phyloP scores from a whole-genome alignment of 2,329 filamentous ascomycete species.

The Hypoxylon sp. region DNA sequence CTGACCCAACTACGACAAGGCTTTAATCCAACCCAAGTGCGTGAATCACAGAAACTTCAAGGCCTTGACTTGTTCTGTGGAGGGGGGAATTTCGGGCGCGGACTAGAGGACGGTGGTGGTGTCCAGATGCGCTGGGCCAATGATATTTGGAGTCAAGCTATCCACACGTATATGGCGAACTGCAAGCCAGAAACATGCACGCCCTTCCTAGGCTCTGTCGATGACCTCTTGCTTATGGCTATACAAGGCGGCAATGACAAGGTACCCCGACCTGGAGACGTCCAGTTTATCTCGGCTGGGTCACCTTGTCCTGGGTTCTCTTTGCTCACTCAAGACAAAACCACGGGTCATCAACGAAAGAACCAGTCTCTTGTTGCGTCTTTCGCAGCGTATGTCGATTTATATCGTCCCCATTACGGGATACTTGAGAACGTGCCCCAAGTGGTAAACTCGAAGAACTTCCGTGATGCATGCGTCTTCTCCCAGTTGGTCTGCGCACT shows the following conservation, averaged over 20 bases:
- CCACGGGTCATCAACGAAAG: slow-evolving; percentile 67
- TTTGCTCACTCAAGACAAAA: slow-evolving; percentile 67
- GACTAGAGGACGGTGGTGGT: slow-evolving; percentile 77
- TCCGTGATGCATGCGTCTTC: slow-evolving; percentile 72
- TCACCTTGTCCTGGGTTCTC: slow-evolving; percentile 86
- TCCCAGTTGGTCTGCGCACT: slow-evolving; percentile 79
- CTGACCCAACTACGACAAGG: slow-evolving; percentile 64
- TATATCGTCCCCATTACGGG: slow-evolving; percentile 80
- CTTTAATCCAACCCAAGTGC: slow-evolving; percentile 59
- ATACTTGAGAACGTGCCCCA: slow-evolving; percentile 81
- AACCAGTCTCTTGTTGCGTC: slow-evolving; percentile 84
- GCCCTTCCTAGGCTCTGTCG: slow-evolving; percentile 78
- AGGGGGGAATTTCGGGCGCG: slow-evolving; percentile 81
- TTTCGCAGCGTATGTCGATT: slow-evolving; percentile 79
- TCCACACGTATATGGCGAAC: slow-evolving; percentile 82
- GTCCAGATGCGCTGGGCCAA: slow-evolving; percentile 76
- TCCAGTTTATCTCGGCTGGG: slow-evolving; percentile 78
- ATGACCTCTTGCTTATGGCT: slow-evolving; percentile 71
- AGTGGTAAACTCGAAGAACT: slow-evolving; percentile 67
- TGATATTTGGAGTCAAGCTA: slow-evolving; percentile 72
- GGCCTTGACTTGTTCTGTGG: slow-evolving; percentile 83
- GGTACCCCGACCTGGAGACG: slow-evolving; percentile 70
- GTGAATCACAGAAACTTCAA: slow-evolving; percentile 57
- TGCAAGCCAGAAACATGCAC: slow-evolving; percentile 56
- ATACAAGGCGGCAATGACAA: slow-evolving; percentile 62